These are phyloP conservation scores for Macrocystidia cucumis DNA, from an alignment of 1,284 basidiomycete genomes.

Conservation along the genomic window DNA sequence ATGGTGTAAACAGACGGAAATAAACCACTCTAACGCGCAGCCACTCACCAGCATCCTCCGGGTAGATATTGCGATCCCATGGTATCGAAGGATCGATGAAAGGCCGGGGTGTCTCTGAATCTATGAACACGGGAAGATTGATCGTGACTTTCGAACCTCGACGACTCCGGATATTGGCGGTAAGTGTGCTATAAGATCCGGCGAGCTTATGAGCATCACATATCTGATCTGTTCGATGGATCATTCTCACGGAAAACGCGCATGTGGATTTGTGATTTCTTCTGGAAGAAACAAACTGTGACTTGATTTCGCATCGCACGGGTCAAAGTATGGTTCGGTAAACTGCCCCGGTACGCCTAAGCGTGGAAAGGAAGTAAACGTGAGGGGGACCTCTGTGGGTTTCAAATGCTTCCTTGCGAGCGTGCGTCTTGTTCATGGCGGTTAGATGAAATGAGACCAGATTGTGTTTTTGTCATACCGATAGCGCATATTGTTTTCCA, in stretches of 20 bases:
- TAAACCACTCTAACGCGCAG: slow-evolving; percentile 1
- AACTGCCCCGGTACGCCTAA: slow-evolving; percentile 86
- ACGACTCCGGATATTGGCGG: slow-evolving; percentile 89
- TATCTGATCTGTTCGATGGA: slow-evolving; percentile 4
- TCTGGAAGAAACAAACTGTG: slow-evolving; percentile 94
- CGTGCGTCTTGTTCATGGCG: slow-evolving; percentile 50
- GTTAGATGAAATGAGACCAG: slow-evolving; percentile 9
- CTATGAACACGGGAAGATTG: slow-evolving; percentile 91
- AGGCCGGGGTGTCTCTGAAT: slow-evolving; percentile 80
- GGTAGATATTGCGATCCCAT: slow-evolving; percentile 72
- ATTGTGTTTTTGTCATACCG: slow-evolving; percentile 32
- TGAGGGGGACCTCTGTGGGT: slow-evolving; percentile 84
- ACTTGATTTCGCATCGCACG: slow-evolving; percentile 70
- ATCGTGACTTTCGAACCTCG: slow-evolving; percentile 94
- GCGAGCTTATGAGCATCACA: slow-evolving; percentile 4
- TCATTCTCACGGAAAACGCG: slow-evolving; percentile 84
- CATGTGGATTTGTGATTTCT: slow-evolving; percentile 95
- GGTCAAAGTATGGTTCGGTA: slow-evolving; percentile 83
- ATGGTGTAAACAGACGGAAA: slow-evolving; percentile 6
- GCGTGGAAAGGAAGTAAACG: slow-evolving; percentile 93
- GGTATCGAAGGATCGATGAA: slow-evolving; percentile 91
- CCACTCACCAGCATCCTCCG: slow-evolving; percentile 69
- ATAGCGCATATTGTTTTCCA: slow-evolving; percentile 94
- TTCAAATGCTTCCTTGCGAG: slow-evolving; percentile 83
- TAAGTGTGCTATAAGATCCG: slow-evolving; percentile 67